A percentile compares a stretch with the other conserved stretches of the same genome.
Conservation (phyloP, 192 early-diverging fungal species). For the Haplosporangium gracile region DNA sequence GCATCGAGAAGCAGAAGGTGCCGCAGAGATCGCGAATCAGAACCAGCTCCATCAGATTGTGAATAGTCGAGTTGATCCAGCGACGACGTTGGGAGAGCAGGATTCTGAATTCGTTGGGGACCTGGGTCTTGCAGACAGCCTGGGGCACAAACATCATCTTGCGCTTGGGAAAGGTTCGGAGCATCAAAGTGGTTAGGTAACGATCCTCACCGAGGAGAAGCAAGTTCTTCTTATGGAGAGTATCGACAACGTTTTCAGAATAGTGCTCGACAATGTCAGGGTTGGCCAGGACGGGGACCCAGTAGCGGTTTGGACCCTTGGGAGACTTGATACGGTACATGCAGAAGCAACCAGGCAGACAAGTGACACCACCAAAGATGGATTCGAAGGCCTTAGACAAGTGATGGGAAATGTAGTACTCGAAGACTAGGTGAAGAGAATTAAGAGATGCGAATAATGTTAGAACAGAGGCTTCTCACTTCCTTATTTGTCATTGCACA, state of each 20-base stretch:
- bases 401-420: conserved; percentile 82
- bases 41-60: conserved; percentile 89
- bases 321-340: conserved; percentile 87
- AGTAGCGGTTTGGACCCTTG: conserved; percentile 80
- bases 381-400: conserved; percentile 85
- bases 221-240: conserved; percentile 92
- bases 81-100: conserved; percentile 88
- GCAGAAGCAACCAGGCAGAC: conserved; percentile 85
- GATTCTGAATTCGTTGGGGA: conserved; percentile 88
- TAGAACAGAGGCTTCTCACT: background rate
- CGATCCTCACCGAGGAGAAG: conserved; percentile 92
- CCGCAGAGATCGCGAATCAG: conserved; percentile 90
- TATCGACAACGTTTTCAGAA: conserved; percentile 84
- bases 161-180: conserved; percentile 90
- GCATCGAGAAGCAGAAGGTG: conserved; percentile 93
- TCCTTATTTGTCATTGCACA: no score
- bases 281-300: conserved; percentile 83
- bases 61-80: conserved; percentile 97
- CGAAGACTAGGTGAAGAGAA: conserved; percentile 63
- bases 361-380: conserved; percentile 85
- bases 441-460: conserved; percentile 5
- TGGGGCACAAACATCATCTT: conserved; percentile 93
- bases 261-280: conserved; percentile 89
- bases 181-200: conserved; percentile 92
- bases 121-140: conserved; percentile 93